Conservation (phyloP, 768 basidiomycete species). For the Crepidotus variabilis region DNA sequence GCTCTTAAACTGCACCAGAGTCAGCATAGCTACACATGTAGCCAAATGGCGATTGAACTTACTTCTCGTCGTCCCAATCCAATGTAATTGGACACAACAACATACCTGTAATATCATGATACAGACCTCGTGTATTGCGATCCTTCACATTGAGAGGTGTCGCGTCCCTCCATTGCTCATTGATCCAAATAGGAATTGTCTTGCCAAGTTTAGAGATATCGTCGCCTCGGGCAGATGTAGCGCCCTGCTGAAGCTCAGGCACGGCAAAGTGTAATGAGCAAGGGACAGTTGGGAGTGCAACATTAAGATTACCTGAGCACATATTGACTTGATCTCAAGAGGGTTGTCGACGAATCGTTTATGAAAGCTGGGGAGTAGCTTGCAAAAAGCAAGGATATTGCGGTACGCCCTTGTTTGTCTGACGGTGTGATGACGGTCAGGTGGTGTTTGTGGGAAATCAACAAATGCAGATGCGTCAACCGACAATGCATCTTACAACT, state of each 20-base stretch:
- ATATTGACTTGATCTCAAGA: background rate
- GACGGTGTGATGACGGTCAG: background rate
- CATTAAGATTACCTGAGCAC: background rate
- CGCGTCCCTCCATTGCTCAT: conserved; percentile 1
- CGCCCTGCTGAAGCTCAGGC: conserved; percentile 21
- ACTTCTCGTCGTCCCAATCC: conserved; percentile 12
- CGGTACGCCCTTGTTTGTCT: background rate
- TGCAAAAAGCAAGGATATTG: background rate
- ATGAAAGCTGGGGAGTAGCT: background rate
- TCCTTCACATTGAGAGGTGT: conserved; percentile 3
- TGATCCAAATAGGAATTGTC: conserved; percentile 20
- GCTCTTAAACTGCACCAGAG: conserved; percentile 10
- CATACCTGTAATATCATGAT: conserved; percentile 22
- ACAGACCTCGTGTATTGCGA: conserved; percentile 10
- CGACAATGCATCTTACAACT: background rate
- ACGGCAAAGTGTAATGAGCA: background rate
- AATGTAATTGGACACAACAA: conserved; percentile 22
- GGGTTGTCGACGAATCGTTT: background rate
- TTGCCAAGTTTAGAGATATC: conserved; percentile 16
- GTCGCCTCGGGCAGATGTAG: conserved; percentile 18
- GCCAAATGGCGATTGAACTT: background rate
- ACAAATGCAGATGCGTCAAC: background rate
- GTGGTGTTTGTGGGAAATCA: background rate
- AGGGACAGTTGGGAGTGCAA: background rate
- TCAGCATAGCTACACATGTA: conserved; percentile 2